phyloP scores from a whole-genome alignment of 257 asterid genomes.

The Solanum sitiens region DNA sequence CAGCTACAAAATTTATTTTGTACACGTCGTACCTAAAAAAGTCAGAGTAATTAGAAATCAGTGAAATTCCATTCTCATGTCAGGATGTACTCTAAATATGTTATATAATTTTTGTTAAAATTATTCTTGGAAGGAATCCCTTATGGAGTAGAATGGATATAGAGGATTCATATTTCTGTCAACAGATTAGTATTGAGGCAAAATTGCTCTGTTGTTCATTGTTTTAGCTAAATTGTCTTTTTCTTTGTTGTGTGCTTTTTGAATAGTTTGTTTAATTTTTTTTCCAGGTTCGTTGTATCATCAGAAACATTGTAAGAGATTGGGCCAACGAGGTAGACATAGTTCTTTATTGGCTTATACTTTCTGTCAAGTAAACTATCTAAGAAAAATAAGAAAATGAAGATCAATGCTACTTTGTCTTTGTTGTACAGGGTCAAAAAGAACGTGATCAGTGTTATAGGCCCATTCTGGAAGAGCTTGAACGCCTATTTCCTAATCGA shows the following conservation, averaged over 20 bases:
- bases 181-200: neutral
- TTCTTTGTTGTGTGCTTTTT: neutral
- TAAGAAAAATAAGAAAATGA: neutral
- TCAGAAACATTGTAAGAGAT: conserved; percentile 92
- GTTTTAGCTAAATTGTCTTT: neutral
- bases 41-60: neutral
- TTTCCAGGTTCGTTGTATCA: conserved; percentile 84
- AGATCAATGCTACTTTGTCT: neutral
- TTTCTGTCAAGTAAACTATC: neutral
- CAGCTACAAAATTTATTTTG: neutral
- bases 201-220: neutral
- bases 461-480: conserved; percentile 85
- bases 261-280: neutral
- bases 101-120: neutral
- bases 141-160: neutral
- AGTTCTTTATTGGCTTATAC: conserved; percentile 1
- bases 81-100: neutral
- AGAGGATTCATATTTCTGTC: neutral
- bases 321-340: conserved; percentile 88
- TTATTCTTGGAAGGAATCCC: neutral
- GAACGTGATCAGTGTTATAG: conserved; percentile 91
- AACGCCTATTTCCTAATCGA: conserved; percentile 59
- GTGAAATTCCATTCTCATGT: neutral
- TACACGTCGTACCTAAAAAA: neutral
- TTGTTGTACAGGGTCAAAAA: conserved; percentile 53